A percentile compares a stretch with the other conserved stretches of the same genome.
Conservation (phyloP, 352 stramenopile genomes). For the Phytophthora litchii region DNA sequence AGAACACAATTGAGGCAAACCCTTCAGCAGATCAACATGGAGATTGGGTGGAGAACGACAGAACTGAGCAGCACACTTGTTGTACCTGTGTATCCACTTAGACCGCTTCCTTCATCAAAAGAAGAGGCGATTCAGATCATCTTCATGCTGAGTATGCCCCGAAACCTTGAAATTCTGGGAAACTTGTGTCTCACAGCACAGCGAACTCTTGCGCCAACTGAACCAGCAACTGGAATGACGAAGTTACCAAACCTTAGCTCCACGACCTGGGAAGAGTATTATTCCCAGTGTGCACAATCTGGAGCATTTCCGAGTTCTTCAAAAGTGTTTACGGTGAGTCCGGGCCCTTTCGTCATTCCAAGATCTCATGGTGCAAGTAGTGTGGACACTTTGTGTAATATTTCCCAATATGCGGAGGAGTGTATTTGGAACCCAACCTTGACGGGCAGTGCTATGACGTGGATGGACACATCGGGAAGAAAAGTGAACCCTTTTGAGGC, state of each 20-base stretch:
- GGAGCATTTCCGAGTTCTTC: conserved; percentile 1
- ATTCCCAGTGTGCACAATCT: conserved; percentile 2
- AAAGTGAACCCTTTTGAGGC: conserved; percentile 52
- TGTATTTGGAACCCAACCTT: conserved; percentile 54
- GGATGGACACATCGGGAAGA: conserved; percentile 24
- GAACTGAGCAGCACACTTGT: background rate
- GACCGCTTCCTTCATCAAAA: conserved; percentile 34
- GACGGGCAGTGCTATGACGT: conserved; percentile 27
- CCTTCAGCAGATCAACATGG: conserved; percentile 1
- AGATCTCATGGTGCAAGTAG: no score
- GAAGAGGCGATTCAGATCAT: conserved; percentile 39
- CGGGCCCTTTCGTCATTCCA: conserved; percentile 11
- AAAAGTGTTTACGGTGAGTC: conserved; percentile 20
- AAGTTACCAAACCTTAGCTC: conserved; percentile 1
- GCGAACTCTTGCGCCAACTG: conserved; percentile 27
- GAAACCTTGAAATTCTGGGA: conserved; percentile 41
- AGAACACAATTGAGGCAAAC: background rate
- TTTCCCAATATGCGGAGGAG: conserved; percentile 17
- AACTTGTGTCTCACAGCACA: conserved; percentile 49
- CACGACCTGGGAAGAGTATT: conserved; percentile 34
- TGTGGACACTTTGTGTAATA: conserved; percentile 20
- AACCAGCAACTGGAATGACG: conserved; percentile 12
- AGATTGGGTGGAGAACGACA: background rate
- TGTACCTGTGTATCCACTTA: conserved; percentile 38
- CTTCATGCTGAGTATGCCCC: conserved; percentile 50